phyloP scores from a whole-genome alignment of 768 basidiomycete species.

The Lactarius pseudohatsudake region DNA sequence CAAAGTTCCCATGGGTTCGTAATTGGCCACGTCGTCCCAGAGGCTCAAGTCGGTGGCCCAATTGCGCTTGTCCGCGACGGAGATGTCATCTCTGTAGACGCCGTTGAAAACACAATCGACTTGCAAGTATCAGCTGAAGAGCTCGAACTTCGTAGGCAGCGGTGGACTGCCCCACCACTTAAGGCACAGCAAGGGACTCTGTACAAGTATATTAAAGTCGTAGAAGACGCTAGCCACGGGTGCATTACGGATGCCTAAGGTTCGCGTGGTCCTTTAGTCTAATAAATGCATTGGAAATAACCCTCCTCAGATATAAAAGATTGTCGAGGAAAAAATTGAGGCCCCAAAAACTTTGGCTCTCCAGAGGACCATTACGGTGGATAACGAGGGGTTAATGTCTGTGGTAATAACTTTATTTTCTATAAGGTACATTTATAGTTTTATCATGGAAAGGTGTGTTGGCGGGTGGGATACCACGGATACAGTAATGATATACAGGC shows the following conservation, averaged over 20 bases:
- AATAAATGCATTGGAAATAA: background rate
- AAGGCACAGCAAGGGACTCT: slow-evolving; percentile 81
- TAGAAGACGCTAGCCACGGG: slow-evolving; percentile 88
- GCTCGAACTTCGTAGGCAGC: slow-evolving; percentile 64
- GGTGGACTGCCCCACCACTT: slow-evolving; percentile 83
- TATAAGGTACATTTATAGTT: background rate
- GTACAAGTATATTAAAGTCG: slow-evolving; percentile 86
- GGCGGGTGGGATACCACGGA: background rate
- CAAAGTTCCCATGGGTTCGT: slow-evolving; percentile 92
- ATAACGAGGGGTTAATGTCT: background rate
- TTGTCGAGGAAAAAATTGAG: background rate
- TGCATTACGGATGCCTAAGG: slow-evolving; percentile 84
- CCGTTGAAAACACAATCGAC: slow-evolving; percentile 80
- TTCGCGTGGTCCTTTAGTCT: background rate
- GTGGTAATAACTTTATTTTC: background rate
- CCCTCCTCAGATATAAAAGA: background rate
- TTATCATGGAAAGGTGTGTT: background rate
- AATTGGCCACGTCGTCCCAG: slow-evolving; percentile 95
- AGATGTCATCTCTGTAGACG: slow-evolving; percentile 85
- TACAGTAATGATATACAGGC: slow-evolving; percentile 8
- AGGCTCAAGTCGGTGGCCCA: slow-evolving; percentile 91
- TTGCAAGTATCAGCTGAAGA: slow-evolving; percentile 77
- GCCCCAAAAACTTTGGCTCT: background rate
- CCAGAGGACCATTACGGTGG: background rate
- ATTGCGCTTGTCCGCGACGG: slow-evolving; percentile 90